These are phyloP conservation scores for Coniochaeta prunicola DNA, from an alignment of 2,329 filamentous ascomycete genomes.

Conservation along the genomic window DNA sequence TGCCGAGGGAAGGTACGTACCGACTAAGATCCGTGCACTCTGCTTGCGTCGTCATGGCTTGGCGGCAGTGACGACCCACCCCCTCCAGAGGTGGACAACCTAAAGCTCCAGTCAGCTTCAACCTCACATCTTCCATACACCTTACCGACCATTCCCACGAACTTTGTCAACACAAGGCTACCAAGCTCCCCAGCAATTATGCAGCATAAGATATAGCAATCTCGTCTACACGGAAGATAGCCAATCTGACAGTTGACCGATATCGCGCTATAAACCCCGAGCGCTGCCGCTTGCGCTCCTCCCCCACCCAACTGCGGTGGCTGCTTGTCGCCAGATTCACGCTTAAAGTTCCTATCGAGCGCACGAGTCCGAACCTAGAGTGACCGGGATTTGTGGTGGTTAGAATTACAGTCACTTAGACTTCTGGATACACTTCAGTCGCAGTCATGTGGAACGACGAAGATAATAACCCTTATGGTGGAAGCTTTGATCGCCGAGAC, in stretches of 20 bases:
- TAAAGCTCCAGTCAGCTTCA: neutral
- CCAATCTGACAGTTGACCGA: neutral
- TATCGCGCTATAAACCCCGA: neutral
- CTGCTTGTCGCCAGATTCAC: neutral
- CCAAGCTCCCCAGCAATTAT: neutral
- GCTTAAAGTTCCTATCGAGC: neutral
- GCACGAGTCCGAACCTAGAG: neutral
- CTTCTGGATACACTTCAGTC: neutral
- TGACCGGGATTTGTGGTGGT: neutral
- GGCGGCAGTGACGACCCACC: neutral
- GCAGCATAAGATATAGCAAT: neutral
- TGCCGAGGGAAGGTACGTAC: neutral
- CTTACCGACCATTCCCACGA: neutral
- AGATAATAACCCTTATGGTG: constrained; percentile 94
- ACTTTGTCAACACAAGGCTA: neutral
- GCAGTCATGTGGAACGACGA: constrained; percentile 94
- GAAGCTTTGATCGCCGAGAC: constrained; percentile 81
- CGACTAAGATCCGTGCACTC: neutral
- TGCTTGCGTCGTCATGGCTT: neutral
- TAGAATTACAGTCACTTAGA: neutral
- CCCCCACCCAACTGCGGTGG: neutral
- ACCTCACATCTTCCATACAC: neutral
- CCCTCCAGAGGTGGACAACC: neutral
- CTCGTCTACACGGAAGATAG: neutral
- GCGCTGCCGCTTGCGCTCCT: neutral